Evolutionary conservation across 139 green algal species (phyloP), one percentile per base, ranked within the genome.

Genomic region (Trebouxia sp.): DNA sequence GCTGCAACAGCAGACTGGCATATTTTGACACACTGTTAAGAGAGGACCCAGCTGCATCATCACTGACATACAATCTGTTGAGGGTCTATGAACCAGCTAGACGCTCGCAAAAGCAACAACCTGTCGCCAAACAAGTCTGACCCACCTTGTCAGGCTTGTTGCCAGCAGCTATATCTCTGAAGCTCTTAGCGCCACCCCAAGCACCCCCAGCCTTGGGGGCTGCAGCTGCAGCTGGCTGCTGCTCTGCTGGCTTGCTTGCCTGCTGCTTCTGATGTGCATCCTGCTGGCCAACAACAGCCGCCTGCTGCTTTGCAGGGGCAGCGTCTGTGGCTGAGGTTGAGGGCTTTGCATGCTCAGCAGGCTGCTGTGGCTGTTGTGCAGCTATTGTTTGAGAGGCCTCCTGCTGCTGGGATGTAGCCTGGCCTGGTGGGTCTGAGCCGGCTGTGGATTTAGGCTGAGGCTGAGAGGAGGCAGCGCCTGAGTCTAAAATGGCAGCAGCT

Each of bases 121-220:
- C 5, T 26, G n/a, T 32, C 3, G 28, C 62, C 7, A 26, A 5
- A 53, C 14, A 14, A 26, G 47, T 17, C 15, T 53, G 47, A 53
- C 47, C 47, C 5, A 72, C 62, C 62, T 72, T 42, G 3, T 72
- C 62, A 43, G 62, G 62, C 62, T 72, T 72, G 55, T 39, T 66
- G 32, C 62, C 35, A 30, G 62, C 62, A 72, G 62, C 62, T 14
- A 72, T 72, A 24, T 72, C 62, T 45, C 62, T 72, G 35, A 72
- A 72, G 62, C 62, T 72, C 62, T 43, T 72, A 35, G 62, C 32
- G 5, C 62, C 62, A 30, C 62, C 62, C 62, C 62, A 72, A 8
- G 62, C 62, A 12, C 55, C n/a, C 0, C 62, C 62, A 30, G 62
- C 62, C 28, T 32, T 45, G 58, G 26, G 32, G 30, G 58, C 26